Percentiles rank a stretch among this genome's conserved stretches.
These are phyloP conservation scores for Remersonia thermophila DNA, from an alignment of 2,329 filamentous ascomycete species.

Conservation along the genomic window DNA sequence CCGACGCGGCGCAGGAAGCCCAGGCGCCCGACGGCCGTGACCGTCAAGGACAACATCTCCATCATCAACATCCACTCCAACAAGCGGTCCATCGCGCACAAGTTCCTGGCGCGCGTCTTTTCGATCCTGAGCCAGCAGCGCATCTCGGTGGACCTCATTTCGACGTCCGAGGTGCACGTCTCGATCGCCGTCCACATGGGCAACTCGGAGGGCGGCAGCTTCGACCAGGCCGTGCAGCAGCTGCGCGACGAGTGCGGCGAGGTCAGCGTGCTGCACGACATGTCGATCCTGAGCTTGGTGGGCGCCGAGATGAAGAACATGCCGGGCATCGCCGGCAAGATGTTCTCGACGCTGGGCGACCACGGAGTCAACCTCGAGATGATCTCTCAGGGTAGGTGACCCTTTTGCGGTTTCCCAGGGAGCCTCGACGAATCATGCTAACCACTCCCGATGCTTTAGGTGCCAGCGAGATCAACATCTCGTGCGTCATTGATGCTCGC, in stretches of 20 bases:
- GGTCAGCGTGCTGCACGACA: slow-evolving; percentile 78
- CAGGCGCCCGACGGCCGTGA: slow-evolving; percentile 77
- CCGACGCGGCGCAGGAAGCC: slow-evolving; percentile 41
- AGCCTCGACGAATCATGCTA: slow-evolving; percentile 4
- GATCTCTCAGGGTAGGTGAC: slow-evolving; percentile 80
- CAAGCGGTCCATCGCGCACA: slow-evolving; percentile 89
- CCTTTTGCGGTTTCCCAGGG: not conserved
- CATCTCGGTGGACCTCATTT: slow-evolving; percentile 90
- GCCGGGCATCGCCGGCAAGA: slow-evolving; percentile 81
- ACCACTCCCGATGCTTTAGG: slow-evolving; percentile 37
- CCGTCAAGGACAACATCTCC: slow-evolving; percentile 92
- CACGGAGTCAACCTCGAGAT: slow-evolving; percentile 97
- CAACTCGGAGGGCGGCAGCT: slow-evolving; percentile 46
- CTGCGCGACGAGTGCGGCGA: slow-evolving; percentile 64
- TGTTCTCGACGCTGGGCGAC: slow-evolving; percentile 90
- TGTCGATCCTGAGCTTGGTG: slow-evolving; percentile 92
- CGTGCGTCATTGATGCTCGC: slow-evolving; percentile 84
- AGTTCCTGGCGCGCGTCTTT: slow-evolving; percentile 91
- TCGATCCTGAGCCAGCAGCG: slow-evolving; percentile 76
- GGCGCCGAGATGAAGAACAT: slow-evolving; percentile 97
- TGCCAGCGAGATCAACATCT: slow-evolving; percentile 98
- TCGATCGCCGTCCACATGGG: slow-evolving; percentile 92
- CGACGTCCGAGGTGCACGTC: slow-evolving; percentile 91
- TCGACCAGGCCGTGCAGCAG: slow-evolving; percentile 57
- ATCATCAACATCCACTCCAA: slow-evolving; percentile 98